Evolutionary conservation across 768 basidiomycete species (phyloP), one percentile per base, ranked within the genome.

Genomic region (Panaeolus cyanescens): DNA sequence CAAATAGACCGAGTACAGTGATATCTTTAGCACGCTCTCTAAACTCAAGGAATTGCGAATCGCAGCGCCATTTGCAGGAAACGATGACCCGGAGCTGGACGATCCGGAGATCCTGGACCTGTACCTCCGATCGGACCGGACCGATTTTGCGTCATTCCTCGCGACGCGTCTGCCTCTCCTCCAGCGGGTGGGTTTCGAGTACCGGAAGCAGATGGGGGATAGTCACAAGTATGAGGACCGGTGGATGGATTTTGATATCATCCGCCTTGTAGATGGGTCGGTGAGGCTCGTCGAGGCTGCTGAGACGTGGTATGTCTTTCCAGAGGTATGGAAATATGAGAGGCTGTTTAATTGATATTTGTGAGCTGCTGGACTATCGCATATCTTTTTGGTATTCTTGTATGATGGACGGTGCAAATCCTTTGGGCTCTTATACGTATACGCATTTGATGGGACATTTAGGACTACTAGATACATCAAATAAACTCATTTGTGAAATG

Each of bases 221-320:
- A 74, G 73, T 7, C 76, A 78, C 62, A 65, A 75, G 37, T 77
- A 74, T 56, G 78, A 81, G 59, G 79, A 81, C 61, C 68, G 72
- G 19, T 81, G 79, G 79, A 59, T 80, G 53, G 79, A 80, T 63
- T 80, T 71, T 59, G 72, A 72, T 42, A 65, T 80, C 20, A 69
- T 70, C 30, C 68, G 77, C 31, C 61, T 60, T 9, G 60, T 59
- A 2, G 64, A 67, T 40, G 64, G 64, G 33, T 58, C 50, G 13
- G 59, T 74, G 30, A 60, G 53, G 50, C 56, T 80, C n/a, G 54
- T 58, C 17, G 75, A 79, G 62, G 56, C 75, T 22, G 66, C 62
- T 1, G 65, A 71, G 53, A 72, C 71, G 28, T 80, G 79, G 79
- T 80, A 80, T 50, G 74, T 71, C 5, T 79, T 79, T 64, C 79